Percentiles rank a stretch among this genome's conserved stretches.
These are phyloP conservation scores for Hericium coralloides DNA, from an alignment of 768 basidiomycete genomes.

Conservation along the genomic window DNA sequence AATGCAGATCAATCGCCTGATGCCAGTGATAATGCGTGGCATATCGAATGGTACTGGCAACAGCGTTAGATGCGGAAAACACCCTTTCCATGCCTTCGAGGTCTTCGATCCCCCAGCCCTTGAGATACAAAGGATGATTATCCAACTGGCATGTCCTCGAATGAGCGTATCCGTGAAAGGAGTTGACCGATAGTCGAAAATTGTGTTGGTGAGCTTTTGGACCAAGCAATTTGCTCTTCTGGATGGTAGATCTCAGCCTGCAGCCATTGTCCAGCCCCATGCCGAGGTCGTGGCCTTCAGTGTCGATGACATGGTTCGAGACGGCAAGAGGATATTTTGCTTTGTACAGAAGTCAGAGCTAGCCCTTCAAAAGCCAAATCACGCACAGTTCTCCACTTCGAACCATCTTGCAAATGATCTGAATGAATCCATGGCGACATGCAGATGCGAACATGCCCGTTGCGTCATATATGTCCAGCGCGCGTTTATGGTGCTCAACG, in stretches of 20 bases:
- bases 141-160: background rate
- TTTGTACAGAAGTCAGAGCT: background rate
- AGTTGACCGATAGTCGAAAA: background rate
- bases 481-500: background rate
- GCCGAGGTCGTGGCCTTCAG: background rate
- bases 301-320: background rate
- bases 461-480: background rate
- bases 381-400: background rate
- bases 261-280: slow-evolving; percentile 1
- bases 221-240: background rate
- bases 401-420: background rate
- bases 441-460: background rate
- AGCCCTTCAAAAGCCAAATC: background rate
- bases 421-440: background rate
- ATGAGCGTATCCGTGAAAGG: slow-evolving; percentile 1
- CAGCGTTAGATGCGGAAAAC: background rate
- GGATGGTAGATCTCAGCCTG: background rate
- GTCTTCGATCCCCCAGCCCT: background rate
- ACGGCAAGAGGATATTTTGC: background rate
- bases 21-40: background rate
- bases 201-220: background rate
- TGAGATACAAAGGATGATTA: background rate
- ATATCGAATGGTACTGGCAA: background rate
- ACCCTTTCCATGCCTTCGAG: background rate
- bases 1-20: background rate